Percentiles rank a stretch among this genome's conserved stretches.
These are phyloP conservation scores for Colletotrichum sp. DNA, from an alignment of 2,329 filamentous ascomycete species.

Conservation along the genomic window DNA sequence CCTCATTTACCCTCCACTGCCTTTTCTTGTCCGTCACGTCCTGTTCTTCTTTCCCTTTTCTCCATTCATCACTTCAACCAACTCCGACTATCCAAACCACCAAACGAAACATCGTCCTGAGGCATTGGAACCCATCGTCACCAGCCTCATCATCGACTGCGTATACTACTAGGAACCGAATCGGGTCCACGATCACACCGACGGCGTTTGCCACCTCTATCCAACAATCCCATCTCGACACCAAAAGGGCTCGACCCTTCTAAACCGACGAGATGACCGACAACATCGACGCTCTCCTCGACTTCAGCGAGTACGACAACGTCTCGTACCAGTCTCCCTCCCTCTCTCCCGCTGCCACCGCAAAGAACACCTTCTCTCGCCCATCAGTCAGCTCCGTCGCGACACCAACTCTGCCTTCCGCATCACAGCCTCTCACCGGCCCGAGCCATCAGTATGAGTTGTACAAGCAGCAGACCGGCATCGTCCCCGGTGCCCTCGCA, in stretches of 20 bases:
- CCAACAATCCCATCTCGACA: background rate
- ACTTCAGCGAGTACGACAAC: conserved; percentile 68
- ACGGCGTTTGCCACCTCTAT: background rate
- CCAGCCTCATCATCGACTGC: conserved; percentile 1
- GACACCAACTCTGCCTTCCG: conserved; percentile 57
- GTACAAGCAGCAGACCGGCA: conserved; percentile 94
- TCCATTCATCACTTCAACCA: background rate
- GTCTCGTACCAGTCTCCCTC: conserved; percentile 66
- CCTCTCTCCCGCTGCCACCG: conserved; percentile 57
- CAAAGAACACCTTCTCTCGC: conserved; percentile 58
- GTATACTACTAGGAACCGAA: background rate
- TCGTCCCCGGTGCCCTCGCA: conserved; percentile 83
- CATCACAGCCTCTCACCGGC: conserved; percentile 68
- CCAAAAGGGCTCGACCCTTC: conserved; percentile 4
- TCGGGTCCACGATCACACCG: background rate
- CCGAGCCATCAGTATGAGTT: conserved; percentile 95
- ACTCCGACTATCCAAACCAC: conserved; percentile 16
- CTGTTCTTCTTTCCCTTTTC: background rate
- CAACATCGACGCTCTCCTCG: conserved; percentile 63
- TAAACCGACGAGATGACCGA: conserved; percentile 36
- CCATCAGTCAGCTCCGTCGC: conserved; percentile 57
- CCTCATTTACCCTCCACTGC: background rate
- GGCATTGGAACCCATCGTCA: conserved; percentile 5
- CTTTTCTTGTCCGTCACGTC: background rate
- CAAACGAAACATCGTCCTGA: conserved; percentile 1